Evolutionary conservation across 768 basidiomycete species (phyloP), one percentile per base, ranked within the genome.

Genomic region (Arthromyces matolae): DNA sequence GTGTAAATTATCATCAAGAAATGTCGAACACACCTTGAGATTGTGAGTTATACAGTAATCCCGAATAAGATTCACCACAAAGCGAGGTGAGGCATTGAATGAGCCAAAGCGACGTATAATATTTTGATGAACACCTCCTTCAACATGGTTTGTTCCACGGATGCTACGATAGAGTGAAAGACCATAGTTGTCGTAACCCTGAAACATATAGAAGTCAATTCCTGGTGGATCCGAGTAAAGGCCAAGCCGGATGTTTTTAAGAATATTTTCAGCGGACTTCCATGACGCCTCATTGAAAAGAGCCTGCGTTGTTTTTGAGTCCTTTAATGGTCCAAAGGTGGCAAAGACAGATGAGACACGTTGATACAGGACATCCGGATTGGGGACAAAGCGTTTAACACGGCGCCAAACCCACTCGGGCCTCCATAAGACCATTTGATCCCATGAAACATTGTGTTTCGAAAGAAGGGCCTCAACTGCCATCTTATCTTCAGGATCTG

Each of bases 151-250:
- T 5, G 60, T 62, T n/a, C 60, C 60, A n/a, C 45, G 32, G 14
- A 52, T 24, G 36, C 51, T 48, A 19, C n/a, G 44, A 43, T 61
- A 61, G 3, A 60, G 19, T 3, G 46, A 41, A 8, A 62, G 51
- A 16, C 60, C 57, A 42, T 51, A 14, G 13, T 38, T 8, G 34
- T 60, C 55, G 32, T 45, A 33, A 6, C 31, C 43, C 18, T 55
- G 43, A 3, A 42, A 9, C 5, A 42, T 12, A 24, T 42, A 44
- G 19, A 61, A 36, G 13, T 22, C 4, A 20, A 62, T 34, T 24
- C 46, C 45, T 8, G 49, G 48, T 10, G 58, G 55, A 54, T 62
- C 60, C 5, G 61, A 63, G 37, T 53, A 40, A 33, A 49, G 56
- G 4, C 61, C 61, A 9, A 24, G 28, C 5, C 45, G 20, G 9